Evolutionary conservation across 306 rosid genomes (phyloP).

Genomic region (Quercus alba): DNA sequence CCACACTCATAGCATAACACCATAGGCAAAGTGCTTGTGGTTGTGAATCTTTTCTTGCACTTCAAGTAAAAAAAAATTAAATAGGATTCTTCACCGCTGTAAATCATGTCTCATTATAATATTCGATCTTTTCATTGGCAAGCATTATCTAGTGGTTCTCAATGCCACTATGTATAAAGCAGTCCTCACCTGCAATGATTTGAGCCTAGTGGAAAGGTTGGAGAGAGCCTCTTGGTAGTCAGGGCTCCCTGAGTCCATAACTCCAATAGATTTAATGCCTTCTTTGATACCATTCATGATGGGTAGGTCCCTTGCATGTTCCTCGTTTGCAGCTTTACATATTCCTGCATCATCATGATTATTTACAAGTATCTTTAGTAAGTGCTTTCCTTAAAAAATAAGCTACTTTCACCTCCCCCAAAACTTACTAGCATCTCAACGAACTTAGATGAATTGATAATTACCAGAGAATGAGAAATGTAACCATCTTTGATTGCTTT

Average conservation of each 20-base stretch:
- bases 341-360: constrained; percentile 43
- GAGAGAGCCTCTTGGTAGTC: constrained; percentile 53
- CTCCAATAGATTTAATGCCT: constrained; percentile 77
- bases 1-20: not conserved
- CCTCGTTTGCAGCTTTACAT: constrained; percentile 73
- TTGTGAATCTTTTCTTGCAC: not conserved
- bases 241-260: constrained; percentile 57
- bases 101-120: not conserved
- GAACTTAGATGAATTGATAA: no score
- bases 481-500: not conserved
- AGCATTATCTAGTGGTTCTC: not conserved
- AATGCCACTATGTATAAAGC: not conserved
- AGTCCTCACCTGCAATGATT: constrained; percentile 53
- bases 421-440: not conserved
- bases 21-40: not conserved
- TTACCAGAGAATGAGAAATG: no score
- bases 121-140: not conserved
- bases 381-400: constrained; percentile 33
- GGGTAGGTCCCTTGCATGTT: constrained; percentile 92
- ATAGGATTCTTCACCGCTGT: not conserved
- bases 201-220: constrained; percentile 57
- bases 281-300: constrained; percentile 95
- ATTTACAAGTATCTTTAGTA: not conserved
- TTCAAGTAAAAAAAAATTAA: not conserved
- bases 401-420: constrained; percentile 3